Conservation (phyloP, 495 filamentous ascomycete species). For the Venustampulla echinocandica region DNA sequence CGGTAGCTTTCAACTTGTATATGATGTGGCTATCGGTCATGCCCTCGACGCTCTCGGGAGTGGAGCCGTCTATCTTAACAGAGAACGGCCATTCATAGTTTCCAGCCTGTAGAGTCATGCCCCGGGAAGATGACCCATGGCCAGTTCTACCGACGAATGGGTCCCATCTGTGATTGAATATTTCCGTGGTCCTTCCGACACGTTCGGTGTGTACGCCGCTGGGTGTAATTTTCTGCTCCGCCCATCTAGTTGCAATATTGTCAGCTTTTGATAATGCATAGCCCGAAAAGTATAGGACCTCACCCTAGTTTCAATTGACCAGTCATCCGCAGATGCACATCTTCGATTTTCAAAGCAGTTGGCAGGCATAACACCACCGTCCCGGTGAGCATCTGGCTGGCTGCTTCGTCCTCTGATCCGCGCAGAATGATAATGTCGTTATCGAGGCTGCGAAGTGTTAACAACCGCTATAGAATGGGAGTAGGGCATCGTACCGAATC, state of each 20-base stretch:
- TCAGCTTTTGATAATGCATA: conserved; percentile 8
- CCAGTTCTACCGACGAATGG: conserved; percentile 32
- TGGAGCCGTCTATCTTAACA: conserved; percentile 61
- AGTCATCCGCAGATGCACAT: conserved; percentile 61
- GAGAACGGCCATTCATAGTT: conserved; percentile 93
- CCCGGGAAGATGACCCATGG: conserved; percentile 32
- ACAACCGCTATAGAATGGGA: neutral
- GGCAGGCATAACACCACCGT: conserved; percentile 67
- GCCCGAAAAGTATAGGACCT: conserved; percentile 18
- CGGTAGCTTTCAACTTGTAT: conserved; percentile 81
- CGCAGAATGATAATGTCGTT: conserved; percentile 73
- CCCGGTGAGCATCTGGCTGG: conserved; percentile 65
- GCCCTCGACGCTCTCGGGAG: conserved; percentile 84
- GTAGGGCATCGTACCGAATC: conserved; percentile 38
- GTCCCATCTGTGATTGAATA: conserved; percentile 39
- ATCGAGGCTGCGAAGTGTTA: conserved; percentile 49
- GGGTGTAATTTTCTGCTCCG: conserved; percentile 38
- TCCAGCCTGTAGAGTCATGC: conserved; percentile 58
- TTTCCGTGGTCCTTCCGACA: conserved; percentile 33
- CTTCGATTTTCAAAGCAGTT: conserved; percentile 58
- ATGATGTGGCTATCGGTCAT: conserved; percentile 69
- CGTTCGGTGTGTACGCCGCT: conserved; percentile 40
- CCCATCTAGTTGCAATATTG: conserved; percentile 30
- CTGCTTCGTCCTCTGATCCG: conserved; percentile 64
- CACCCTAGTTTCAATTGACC: conserved; percentile 64